Conservation (phyloP, 345 rosid genomes). For the Stellera chamaejasme region DNA sequence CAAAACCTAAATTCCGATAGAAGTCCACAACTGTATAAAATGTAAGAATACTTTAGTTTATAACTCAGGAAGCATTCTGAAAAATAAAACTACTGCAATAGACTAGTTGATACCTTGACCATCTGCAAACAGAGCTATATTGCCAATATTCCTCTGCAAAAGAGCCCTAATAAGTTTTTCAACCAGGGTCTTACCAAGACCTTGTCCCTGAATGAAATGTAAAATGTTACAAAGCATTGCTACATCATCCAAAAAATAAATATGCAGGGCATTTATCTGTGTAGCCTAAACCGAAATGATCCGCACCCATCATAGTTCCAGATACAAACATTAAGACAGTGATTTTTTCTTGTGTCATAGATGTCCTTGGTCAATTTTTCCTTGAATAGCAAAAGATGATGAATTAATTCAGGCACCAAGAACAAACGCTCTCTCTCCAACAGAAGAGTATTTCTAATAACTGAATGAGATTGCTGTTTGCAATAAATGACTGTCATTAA, state of each 20-base stretch:
- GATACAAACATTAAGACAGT: too few relatives aligned
- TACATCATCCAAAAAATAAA: not conserved
- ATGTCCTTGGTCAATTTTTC: too few relatives aligned
- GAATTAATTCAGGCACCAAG: too few relatives aligned
- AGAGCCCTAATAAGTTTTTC: conserved; percentile 83
- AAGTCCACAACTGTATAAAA: conserved; percentile 79
- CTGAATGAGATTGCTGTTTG: too few relatives aligned
- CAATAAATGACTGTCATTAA: too few relatives aligned
- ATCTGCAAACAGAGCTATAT: conserved; percentile 96
- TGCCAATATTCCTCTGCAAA: conserved; percentile 87
- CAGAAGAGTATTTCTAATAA: too few relatives aligned
- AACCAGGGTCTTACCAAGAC: conserved; percentile 85
- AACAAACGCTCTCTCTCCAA: too few relatives aligned
- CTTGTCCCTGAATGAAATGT: conserved; percentile 65
- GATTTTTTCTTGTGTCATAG: too few relatives aligned
- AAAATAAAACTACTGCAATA: not conserved
- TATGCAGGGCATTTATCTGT: too few relatives aligned
- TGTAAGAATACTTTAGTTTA: not conserved
- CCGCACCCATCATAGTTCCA: too few relatives aligned
- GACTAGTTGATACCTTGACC: conserved; percentile 55
- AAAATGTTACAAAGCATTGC: conserved; percentile 8
- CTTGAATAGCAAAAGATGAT: too few relatives aligned
- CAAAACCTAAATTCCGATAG: conserved; percentile 87
- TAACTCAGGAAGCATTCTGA: not conserved
- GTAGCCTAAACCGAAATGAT: too few relatives aligned